phyloP scores from a whole-genome alignment of 208 protist genomes.

The Trypanosoma lewisi region DNA sequence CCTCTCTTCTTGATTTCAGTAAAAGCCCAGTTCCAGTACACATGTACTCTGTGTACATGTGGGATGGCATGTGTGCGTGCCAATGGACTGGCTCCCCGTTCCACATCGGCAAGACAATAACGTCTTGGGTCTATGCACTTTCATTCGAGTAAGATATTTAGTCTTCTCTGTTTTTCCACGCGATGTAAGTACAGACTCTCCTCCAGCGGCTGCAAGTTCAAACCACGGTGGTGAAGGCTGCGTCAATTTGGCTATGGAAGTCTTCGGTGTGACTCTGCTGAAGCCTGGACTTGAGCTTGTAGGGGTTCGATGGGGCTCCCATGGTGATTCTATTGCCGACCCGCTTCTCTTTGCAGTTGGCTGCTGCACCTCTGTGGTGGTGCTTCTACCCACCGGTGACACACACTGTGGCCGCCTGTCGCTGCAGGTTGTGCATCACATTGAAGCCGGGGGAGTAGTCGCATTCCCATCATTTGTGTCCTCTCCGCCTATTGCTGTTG shows the following conservation, averaged over 20 bases:
- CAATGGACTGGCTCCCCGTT: slow-evolving; percentile 28
- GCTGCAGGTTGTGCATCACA: slow-evolving; percentile 15
- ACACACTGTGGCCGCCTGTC: slow-evolving; percentile 2
- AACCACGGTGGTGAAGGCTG: background rate
- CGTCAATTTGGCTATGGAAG: slow-evolving; percentile 8
- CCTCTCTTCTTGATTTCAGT: background rate
- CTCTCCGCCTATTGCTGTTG: slow-evolving; percentile 9
- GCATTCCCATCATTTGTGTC: background rate
- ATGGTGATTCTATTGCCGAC: slow-evolving; percentile 11
- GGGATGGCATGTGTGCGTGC: background rate
- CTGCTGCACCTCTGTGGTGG: slow-evolving; percentile 18
- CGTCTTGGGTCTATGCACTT: slow-evolving; percentile 21
- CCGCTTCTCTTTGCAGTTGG: slow-evolving; percentile 25
- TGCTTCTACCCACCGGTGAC: slow-evolving; percentile 22
- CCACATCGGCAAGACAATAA: slow-evolving; percentile 22
- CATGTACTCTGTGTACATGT: slow-evolving; percentile 19
- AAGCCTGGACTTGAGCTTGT: slow-evolving; percentile 11
- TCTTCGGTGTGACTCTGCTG: slow-evolving; percentile 17
- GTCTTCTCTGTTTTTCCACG: slow-evolving; percentile 19
- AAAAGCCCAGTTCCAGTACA: background rate
- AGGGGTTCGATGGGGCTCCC: slow-evolving; percentile 13
- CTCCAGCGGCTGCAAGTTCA: background rate
- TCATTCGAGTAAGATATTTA: slow-evolving; percentile 21
- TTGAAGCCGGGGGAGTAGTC: slow-evolving; percentile 14
- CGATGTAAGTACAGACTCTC: background rate